Percentiles rank a stretch among this genome's conserved stretches.
phyloP scores from a whole-genome alignment of 257 asterid species.

The Nicotiana noctiflora region DNA sequence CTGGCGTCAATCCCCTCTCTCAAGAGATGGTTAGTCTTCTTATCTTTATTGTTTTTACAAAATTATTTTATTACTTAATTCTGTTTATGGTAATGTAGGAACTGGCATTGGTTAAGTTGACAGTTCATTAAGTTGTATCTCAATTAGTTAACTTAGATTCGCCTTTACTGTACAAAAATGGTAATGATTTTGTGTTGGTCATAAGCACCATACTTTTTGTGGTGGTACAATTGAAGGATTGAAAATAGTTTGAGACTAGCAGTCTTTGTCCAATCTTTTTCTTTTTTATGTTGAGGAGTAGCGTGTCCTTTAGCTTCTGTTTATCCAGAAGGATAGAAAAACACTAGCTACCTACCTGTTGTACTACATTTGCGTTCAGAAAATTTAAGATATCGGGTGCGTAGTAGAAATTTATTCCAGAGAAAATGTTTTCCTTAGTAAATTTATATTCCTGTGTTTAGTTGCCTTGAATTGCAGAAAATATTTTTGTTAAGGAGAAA shows the following conservation, averaged over 20 bases:
- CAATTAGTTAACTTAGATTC: not conserved
- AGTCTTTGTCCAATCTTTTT: not conserved
- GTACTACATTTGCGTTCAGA: not conserved
- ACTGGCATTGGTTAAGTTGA: not conserved
- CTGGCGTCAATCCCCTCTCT: constrained; percentile 95
- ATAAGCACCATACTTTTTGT: not conserved
- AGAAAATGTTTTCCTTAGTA: not conserved
- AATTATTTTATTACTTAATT: not conserved
- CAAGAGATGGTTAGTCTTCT: constrained; percentile 74
- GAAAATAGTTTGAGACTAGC: not conserved
- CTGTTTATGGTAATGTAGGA: not conserved
- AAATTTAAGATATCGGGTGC: not conserved
- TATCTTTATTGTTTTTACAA: not conserved
- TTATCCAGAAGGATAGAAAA: not conserved
- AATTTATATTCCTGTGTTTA: not conserved
- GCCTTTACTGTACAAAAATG: not conserved
- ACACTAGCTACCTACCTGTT: not conserved
- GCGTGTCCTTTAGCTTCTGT: not conserved
- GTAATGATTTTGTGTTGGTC: not conserved
- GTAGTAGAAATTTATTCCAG: not conserved
- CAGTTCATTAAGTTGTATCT: not conserved
- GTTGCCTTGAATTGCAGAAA: not conserved
- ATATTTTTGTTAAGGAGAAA: not conserved
- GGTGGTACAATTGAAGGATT: not conserved
- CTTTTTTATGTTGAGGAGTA: not conserved